Conservation (phyloP, 352 stramenopile species). For the Phytophthora hibernalis region DNA sequence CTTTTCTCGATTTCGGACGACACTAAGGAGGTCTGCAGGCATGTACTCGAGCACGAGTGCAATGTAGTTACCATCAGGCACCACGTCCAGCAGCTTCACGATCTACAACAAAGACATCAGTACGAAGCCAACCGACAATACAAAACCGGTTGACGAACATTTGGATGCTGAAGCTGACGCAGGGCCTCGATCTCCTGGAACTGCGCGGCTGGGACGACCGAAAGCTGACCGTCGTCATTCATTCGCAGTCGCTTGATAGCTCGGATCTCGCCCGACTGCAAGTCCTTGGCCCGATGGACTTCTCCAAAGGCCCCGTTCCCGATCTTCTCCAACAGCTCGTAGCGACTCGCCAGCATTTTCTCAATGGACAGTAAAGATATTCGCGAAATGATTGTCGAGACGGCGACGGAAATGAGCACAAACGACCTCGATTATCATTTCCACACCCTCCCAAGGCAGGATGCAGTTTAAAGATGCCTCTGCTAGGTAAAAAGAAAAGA, state of each 20-base stretch:
- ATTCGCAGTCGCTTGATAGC: slow-evolving; percentile 73
- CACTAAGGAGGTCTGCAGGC: slow-evolving; percentile 62
- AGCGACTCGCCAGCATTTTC: slow-evolving; percentile 46
- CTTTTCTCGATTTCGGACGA: slow-evolving; percentile 51
- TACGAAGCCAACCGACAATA: neutral
- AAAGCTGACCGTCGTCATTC: slow-evolving; percentile 52
- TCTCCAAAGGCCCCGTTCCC: slow-evolving; percentile 78
- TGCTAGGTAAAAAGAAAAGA: slow-evolving; percentile 34
- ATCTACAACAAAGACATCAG: slow-evolving; percentile 41
- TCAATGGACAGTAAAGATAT: neutral
- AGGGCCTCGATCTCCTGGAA: slow-evolving; percentile 84
- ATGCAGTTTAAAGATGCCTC: slow-evolving; percentile 30
- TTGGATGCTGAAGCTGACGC: slow-evolving; percentile 74
- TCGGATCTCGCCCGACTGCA: slow-evolving; percentile 46
- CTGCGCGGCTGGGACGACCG: slow-evolving; percentile 56
- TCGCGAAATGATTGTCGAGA: slow-evolving; percentile 6
- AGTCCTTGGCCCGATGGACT: slow-evolving; percentile 61
- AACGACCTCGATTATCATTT: slow-evolving; percentile 34
- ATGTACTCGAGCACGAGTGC: slow-evolving; percentile 81
- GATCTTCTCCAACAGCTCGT: slow-evolving; percentile 71
- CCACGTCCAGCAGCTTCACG: slow-evolving; percentile 68
- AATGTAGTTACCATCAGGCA: slow-evolving; percentile 62
- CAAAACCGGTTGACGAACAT: slow-evolving; percentile 37
- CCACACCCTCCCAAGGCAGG: slow-evolving; percentile 15
- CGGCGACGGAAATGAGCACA: slow-evolving; percentile 25